A percentile compares a stretch with the other conserved stretches of the same genome.
Evolutionary conservation across 176 grass and related monocot genomes (phyloP).

Genomic region (Phyllostachys edulis): DNA sequence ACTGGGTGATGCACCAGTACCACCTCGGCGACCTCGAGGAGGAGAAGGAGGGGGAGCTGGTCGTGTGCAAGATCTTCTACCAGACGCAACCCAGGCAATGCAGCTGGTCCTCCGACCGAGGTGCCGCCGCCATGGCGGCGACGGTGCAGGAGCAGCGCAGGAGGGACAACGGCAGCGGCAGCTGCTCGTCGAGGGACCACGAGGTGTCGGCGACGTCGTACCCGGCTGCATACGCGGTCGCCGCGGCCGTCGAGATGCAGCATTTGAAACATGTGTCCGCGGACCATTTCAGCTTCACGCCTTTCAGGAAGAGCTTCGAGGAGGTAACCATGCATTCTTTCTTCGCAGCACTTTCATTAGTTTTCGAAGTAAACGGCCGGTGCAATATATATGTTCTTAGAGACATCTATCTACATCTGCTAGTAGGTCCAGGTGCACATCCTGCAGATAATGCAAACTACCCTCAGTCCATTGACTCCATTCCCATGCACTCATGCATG

Average conservation of each 20-base stretch:
- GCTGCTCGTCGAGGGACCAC: conserved; percentile 84
- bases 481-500: conserved; percentile 31
- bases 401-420: background rate
- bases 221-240: conserved; percentile 42
- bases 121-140: background rate
- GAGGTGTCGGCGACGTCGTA: conserved; percentile 50
- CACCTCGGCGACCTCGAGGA: conserved; percentile 94
- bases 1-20: conserved; percentile 99
- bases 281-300: conserved; percentile 85
- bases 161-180: conserved; percentile 83
- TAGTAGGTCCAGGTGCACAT: conserved; percentile 39
- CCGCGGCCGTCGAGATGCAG: conserved; percentile 58
- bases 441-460: conserved; percentile 33
- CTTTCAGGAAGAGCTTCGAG: conserved; percentile 84
- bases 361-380: background rate
- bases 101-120: conserved; percentile 61
- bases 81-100: conserved; percentile 97
- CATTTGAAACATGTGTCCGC: conserved; percentile 58
- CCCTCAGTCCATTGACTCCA: conserved; percentile 17
- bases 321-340: conserved; percentile 54
- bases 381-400: background rate
- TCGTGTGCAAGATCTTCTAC: conserved; percentile 98
- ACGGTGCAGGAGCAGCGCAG: conserved; percentile 46
- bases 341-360: background rate
- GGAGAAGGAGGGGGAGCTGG: conserved; percentile 96